phyloP scores from a whole-genome alignment of 805 yeast species.

The Candida sphagnicola region DNA sequence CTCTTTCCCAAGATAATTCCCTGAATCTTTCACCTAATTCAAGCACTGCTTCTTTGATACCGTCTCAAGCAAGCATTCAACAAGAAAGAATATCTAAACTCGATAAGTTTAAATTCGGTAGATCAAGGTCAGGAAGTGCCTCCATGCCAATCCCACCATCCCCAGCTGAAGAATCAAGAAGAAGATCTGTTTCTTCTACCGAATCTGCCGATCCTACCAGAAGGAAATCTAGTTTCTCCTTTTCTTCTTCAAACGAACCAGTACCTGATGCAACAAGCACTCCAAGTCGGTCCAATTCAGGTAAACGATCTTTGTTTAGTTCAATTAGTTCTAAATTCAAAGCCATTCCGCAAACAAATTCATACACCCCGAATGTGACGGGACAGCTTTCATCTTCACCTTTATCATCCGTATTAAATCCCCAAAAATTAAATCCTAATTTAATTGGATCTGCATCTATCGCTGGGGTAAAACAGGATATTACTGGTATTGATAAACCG shows the following conservation, averaged over 20 bases:
- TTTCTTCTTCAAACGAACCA: background rate
- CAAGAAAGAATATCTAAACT: constrained; percentile 13
- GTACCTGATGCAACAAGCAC: constrained; percentile 8
- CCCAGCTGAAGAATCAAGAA: constrained; percentile 5
- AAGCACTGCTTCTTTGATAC: background rate
- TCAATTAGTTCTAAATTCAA: constrained; percentile 40
- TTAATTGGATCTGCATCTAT: constrained; percentile 3
- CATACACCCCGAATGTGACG: constrained; percentile 1
- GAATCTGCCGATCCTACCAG: constrained; percentile 4
- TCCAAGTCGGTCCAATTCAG: constrained; percentile 14
- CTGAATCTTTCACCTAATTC: constrained; percentile 1
- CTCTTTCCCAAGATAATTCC: background rate
- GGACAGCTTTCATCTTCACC: background rate
- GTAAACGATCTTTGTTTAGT: constrained; percentile 28
- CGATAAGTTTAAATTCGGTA: constrained; percentile 21
- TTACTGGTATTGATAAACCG: constrained; percentile 18
- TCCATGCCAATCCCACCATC: constrained; percentile 8
- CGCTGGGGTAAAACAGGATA: constrained; percentile 12
- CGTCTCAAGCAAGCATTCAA: constrained; percentile 3
- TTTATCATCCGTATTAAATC: background rate
- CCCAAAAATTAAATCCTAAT: constrained; percentile 4
- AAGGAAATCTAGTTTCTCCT: background rate
- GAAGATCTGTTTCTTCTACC: constrained; percentile 11
- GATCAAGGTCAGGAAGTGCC: constrained; percentile 24
- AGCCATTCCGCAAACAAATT: constrained; percentile 8